Evolutionary conservation across 2,329 filamentous ascomycete species (phyloP).

Genomic region (Coleophoma eucalyptorum): DNA sequence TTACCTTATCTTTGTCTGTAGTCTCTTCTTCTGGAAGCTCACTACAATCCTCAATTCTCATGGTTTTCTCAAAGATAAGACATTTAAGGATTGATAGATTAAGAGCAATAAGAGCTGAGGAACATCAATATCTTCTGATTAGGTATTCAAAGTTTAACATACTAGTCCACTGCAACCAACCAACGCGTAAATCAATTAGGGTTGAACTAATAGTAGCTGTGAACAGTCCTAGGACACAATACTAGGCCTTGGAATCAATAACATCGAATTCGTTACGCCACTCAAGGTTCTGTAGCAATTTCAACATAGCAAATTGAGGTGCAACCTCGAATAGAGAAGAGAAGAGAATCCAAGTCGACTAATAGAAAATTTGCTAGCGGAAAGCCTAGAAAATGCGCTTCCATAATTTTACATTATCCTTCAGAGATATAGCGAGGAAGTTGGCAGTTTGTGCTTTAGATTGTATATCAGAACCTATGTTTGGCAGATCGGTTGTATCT

Average conservation of each 20-base stretch:
- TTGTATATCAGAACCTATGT: slow-evolving; percentile 50
- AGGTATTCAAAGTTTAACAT: not conserved
- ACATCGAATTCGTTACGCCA: slow-evolving; percentile 9
- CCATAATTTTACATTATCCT: slow-evolving; percentile 47
- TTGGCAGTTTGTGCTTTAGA: slow-evolving; percentile 42
- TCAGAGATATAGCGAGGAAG: slow-evolving; percentile 42
- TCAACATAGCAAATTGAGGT: slow-evolving; percentile 14
- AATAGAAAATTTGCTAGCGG: slow-evolving; percentile 45
- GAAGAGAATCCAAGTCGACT: slow-evolving; percentile 34
- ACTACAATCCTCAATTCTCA: slow-evolving; percentile 65
- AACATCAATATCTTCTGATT: not conserved
- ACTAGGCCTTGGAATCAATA: slow-evolving; percentile 12
- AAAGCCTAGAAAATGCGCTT: slow-evolving; percentile 53
- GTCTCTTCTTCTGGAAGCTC: slow-evolving; percentile 31
- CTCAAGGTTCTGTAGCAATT: slow-evolving; percentile 17
- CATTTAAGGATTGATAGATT: slow-evolving; percentile 66
- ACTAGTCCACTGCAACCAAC: slow-evolving; percentile 14
- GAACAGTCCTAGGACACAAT: slow-evolving; percentile 12
- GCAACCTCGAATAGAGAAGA: slow-evolving; percentile 10
- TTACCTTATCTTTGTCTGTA: slow-evolving; percentile 2
- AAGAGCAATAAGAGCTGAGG: slow-evolving; percentile 31
- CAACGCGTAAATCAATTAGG: slow-evolving; percentile 13
- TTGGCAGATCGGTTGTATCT: slow-evolving; percentile 58
- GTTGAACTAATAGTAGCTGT: slow-evolving; percentile 7
- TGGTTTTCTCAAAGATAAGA: slow-evolving; percentile 70